A percentile compares a stretch with the other conserved stretches of the same genome.
phyloP scores from a whole-genome alignment of 2,329 filamentous ascomycete species.

The Aureobasidium sp. region DNA sequence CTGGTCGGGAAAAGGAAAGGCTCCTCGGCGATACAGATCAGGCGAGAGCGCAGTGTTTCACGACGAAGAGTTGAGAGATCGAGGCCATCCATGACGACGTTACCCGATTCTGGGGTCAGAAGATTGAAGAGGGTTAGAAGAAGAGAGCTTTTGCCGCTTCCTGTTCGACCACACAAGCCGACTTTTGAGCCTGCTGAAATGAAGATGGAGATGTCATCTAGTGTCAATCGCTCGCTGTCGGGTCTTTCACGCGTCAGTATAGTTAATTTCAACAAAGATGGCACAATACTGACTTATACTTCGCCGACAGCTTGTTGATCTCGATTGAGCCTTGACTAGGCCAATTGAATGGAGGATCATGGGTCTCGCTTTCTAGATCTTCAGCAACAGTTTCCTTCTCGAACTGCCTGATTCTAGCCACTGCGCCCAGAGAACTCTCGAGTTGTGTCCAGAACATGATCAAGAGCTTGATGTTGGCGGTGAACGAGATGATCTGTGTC shows the following conservation, averaged over 20 bases:
- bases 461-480: conserved; percentile 40
- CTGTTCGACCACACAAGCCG: conserved; percentile 46
- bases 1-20: conserved; percentile 41
- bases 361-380: neutral
- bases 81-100: conserved; percentile 40
- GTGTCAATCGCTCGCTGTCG: conserved; percentile 19
- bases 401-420: conserved; percentile 47
- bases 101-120: conserved; percentile 37
- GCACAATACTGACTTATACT: conserved; percentile 14
- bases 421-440: conserved; percentile 48
- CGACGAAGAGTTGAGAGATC: conserved; percentile 38
- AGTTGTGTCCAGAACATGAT: conserved; percentile 46
- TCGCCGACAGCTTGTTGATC: conserved; percentile 50
- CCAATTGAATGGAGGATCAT: conserved; percentile 60
- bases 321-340: conserved; percentile 65
- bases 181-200: conserved; percentile 42
- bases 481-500: conserved; percentile 46
- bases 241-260: neutral
- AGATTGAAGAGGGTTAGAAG: conserved; percentile 43
- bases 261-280: conserved; percentile 10
- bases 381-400: neutral
- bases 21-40: conserved; percentile 45
- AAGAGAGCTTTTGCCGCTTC: conserved; percentile 46
- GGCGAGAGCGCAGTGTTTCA: conserved; percentile 34
- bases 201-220: conserved; percentile 38